Percentiles rank a stretch among this genome's conserved stretches.
Conservation (phyloP, 352 stramenopile genomes). For the Phytophthora tentaculata region DNA sequence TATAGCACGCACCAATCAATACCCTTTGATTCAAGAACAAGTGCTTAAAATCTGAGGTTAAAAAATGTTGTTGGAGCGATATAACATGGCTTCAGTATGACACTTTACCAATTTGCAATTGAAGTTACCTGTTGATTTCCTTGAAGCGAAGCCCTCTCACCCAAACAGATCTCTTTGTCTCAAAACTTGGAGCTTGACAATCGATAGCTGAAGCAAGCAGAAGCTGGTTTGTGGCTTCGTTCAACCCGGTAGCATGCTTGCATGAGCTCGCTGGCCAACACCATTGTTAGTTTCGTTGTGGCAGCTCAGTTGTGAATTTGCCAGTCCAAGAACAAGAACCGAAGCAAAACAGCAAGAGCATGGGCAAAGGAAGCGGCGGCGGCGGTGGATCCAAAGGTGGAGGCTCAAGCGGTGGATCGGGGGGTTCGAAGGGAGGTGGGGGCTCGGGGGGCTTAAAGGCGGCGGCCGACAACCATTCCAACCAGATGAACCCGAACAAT, state of each 20-base stretch:
- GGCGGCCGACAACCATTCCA: neutral
- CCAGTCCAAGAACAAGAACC: neutral
- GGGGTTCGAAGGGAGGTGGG: neutral
- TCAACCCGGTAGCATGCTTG: neutral
- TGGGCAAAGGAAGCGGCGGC: slow-evolving; percentile 3
- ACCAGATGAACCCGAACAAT: slow-evolving; percentile 10
- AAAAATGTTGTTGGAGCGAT: no score
- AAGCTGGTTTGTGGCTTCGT: neutral
- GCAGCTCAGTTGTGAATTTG: neutral
- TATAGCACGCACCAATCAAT: no score
- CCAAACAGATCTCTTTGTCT: neutral
- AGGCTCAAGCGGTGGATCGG: neutral
- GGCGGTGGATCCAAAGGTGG: neutral
- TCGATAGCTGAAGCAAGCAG: neutral
- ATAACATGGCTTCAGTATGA: no score
- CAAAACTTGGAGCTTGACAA: neutral
- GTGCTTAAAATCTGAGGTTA: no score
- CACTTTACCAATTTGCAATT: no score
- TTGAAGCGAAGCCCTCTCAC: no score
- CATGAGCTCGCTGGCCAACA: neutral
- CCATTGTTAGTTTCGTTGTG: neutral
- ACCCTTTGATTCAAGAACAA: no score
- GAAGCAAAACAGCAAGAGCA: neutral
- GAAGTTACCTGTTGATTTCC: no score
- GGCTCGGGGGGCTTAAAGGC: neutral